Evolutionary conservation across 495 filamentous ascomycete species (phyloP).

Genomic region (Aspergillus affinis): DNA sequence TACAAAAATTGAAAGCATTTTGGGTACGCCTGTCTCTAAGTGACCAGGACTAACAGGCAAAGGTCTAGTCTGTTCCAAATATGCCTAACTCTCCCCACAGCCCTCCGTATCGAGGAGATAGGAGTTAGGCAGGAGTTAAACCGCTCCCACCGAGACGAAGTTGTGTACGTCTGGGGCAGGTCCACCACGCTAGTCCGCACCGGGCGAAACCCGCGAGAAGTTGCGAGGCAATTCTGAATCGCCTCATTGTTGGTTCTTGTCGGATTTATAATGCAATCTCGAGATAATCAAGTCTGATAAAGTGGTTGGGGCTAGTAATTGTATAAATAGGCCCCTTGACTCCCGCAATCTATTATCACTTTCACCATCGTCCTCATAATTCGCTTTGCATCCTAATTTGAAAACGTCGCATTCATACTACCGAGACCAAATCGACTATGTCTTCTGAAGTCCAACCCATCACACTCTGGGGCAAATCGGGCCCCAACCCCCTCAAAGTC

Average conservation of each 20-base stretch:
- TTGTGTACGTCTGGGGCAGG: too few species aligned
- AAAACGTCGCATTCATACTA: too few species aligned
- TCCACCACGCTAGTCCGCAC: not conserved
- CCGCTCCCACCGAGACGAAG: not conserved
- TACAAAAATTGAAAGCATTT: too few species aligned
- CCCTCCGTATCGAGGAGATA: not conserved
- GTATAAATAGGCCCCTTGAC: not conserved
- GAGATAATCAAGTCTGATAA: not conserved
- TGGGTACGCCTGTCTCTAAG: too few species aligned
- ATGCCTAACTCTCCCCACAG: too few species aligned
- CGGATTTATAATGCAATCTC: not conserved
- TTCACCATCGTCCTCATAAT: not conserved
- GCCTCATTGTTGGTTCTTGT: not conserved
- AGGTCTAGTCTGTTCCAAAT: too few species aligned
- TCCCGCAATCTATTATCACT: not conserved
- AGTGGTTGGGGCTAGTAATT: not conserved
- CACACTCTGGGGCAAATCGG: not conserved
- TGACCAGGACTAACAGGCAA: too few species aligned
- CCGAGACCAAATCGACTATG: not conserved
- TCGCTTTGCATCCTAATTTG: not conserved
- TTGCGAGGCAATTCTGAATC: not conserved
- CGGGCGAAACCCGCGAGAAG: not conserved
- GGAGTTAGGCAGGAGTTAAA: not conserved
- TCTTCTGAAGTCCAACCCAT: not conserved
- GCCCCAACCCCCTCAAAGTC: conserved; percentile 5